These are phyloP conservation scores for Plasmodium inui DNA, from an alignment of 169 alveolate genomes.

Conservation along the genomic window DNA sequence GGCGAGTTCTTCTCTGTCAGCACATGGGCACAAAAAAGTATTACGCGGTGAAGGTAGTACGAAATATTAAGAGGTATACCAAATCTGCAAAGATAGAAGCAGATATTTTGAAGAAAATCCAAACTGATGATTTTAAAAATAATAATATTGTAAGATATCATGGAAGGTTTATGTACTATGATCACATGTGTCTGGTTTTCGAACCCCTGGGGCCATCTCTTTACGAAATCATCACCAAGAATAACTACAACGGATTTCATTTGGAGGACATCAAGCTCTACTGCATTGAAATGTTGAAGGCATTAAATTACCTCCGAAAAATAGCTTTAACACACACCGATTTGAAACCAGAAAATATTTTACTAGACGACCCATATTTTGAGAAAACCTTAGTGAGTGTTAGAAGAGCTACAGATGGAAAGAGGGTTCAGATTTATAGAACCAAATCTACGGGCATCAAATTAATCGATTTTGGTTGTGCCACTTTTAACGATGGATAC, in stretches of 20 bases:
- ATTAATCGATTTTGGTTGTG: slow-evolving; percentile 99
- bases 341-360: slow-evolving; percentile 98
- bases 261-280: slow-evolving; percentile 92
- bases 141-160: slow-evolving; percentile 91
- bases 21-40: slow-evolving; percentile 84
- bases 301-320: slow-evolving; percentile 93
- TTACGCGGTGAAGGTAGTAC: slow-evolving; percentile 93
- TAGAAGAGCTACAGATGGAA: slow-evolving; percentile 80
- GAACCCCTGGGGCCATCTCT: slow-evolving; percentile 97
- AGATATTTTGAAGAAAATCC: slow-evolving; percentile 89
- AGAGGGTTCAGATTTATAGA: slow-evolving; percentile 70
- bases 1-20: slow-evolving; percentile 95
- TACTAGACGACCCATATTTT: slow-evolving; percentile 88
- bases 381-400: slow-evolving; percentile 81
- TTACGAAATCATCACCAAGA: slow-evolving; percentile 93
- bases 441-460: slow-evolving; percentile 92
- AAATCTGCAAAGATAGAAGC: slow-evolving; percentile 97
- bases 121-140: slow-evolving; percentile 87
- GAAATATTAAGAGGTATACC: slow-evolving; percentile 94
- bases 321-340: slow-evolving; percentile 98
- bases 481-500: slow-evolving; percentile 96
- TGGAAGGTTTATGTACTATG: slow-evolving; percentile 91
- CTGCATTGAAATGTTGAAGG: slow-evolving; percentile 93
- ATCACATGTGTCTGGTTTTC: slow-evolving; percentile 94
- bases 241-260: slow-evolving; percentile 94